Evolutionary conservation across 2,329 filamentous ascomycete species (phyloP), one percentile per base, ranked within the genome.

Genomic region (Sarocladiaceae sp.): DNA sequence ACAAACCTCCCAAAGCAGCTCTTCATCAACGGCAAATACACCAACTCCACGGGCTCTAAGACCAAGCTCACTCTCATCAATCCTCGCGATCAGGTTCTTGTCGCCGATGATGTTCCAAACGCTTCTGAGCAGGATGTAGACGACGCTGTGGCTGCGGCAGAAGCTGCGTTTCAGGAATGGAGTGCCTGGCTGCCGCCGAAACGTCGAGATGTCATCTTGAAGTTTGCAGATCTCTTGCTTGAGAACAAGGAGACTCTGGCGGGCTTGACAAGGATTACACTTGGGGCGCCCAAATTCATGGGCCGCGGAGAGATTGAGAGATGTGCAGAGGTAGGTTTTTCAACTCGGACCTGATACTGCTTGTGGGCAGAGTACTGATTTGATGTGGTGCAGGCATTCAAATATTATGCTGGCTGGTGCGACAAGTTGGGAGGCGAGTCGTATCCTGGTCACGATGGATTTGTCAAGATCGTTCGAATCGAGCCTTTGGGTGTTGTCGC

Each of bases 261-360:
- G 0, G 62, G 66, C 31, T 62, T 77, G 18, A 73, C 71, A 0
- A 60, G 75, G 4, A 66, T 78, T 50, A 75, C 73, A 0, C 63
- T 79, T 17, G 75, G 74, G 2, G 68, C 71, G 0, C 73, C 75
- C 11, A n/a, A n/a, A n/a, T n/a, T n/a, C n/a, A n/a, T n/a, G n/a
- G n/a, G n/a, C n/a, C n/a, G n/a, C n/a, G n/a, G n/a, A n/a, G n/a
- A n/a, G n/a, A n/a, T n/a, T n/a, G n/a, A n/a, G n/a, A n/a, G n/a
- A n/a, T n/a, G n/a, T n/a, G n/a, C n/a, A 8, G 72, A 65, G 52
- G 66, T 62, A n/a, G n/a, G n/a, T n/a, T n/a, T n/a, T n/a, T n/a
- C n/a, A n/a, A n/a, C n/a, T n/a, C n/a, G n/a, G n/a, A n/a, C n/a
- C n/a, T n/a, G n/a, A n/a, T n/a, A n/a, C n/a, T n/a, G n/a, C n/a